Percentiles rank a stretch among this genome's conserved stretches.
Evolutionary conservation across 805 yeast species (phyloP).

Genomic region (Myxozyma neotropica): DNA sequence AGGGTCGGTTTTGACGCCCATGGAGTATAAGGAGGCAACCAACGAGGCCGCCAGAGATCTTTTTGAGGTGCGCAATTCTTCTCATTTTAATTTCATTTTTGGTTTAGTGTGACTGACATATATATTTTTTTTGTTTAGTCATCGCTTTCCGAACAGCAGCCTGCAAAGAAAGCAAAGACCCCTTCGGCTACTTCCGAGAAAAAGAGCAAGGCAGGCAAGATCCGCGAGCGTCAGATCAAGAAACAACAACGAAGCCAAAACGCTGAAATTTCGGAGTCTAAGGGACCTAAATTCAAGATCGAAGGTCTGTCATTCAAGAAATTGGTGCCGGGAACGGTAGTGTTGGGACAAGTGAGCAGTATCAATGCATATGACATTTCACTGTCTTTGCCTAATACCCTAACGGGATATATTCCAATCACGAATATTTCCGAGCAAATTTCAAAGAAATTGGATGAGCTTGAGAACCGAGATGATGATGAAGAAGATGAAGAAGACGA

Average conservation of each 20-base stretch:
- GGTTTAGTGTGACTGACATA: background rate
- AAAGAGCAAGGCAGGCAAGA: constrained; percentile 9
- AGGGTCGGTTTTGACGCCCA: constrained; percentile 68
- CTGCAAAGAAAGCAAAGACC: constrained; percentile 21
- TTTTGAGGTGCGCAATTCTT: constrained; percentile 50
- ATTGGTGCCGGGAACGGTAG: constrained; percentile 68
- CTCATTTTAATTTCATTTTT: background rate
- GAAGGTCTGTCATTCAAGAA: constrained; percentile 66
- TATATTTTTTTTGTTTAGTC: background rate
- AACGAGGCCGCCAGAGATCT: constrained; percentile 89
- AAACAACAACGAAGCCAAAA: constrained; percentile 24
- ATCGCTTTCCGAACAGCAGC: constrained; percentile 14
- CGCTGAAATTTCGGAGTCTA: background rate
- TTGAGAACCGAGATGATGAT: constrained; percentile 45
- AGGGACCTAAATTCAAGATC: constrained; percentile 22
- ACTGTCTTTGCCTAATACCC: constrained; percentile 75
- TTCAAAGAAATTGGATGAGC: constrained; percentile 57
- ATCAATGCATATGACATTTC: constrained; percentile 66
- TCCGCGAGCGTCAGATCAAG: constrained; percentile 21
- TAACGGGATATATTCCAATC: constrained; percentile 76
- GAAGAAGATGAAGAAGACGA: constrained; percentile 41
- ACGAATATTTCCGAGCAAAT: constrained; percentile 70
- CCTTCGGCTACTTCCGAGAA: constrained; percentile 1
- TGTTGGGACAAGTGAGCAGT: constrained; percentile 73
- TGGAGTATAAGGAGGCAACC: constrained; percentile 89